phyloP scores from a whole-genome alignment of 1,284 basidiomycete species.

The Spongispora temasekensis region DNA sequence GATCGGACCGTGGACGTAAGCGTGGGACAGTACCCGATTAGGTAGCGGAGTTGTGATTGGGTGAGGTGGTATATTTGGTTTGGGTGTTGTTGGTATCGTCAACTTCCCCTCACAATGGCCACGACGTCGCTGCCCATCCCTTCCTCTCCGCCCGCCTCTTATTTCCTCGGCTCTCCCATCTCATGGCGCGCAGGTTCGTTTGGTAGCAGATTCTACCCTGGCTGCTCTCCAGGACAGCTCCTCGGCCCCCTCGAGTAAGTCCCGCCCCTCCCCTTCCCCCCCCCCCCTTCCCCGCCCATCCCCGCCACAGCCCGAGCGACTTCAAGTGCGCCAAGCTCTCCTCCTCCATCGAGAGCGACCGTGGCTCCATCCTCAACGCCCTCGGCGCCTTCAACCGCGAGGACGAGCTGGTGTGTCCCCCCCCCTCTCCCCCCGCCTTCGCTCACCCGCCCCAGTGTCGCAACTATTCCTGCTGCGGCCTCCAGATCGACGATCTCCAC shows the following conservation, averaged over 20 bases:
- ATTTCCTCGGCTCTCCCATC: slow-evolving; percentile 69
- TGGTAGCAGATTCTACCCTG: slow-evolving; percentile 60
- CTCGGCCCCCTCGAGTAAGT: slow-evolving; percentile 63
- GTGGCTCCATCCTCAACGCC: slow-evolving; percentile 63
- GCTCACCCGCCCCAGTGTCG: slow-evolving; percentile 51
- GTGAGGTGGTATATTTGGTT: not conserved
- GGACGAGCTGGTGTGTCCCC: slow-evolving; percentile 60
- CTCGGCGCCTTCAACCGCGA: slow-evolving; percentile 67
- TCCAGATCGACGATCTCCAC: slow-evolving; percentile 78
- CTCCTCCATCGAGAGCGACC: slow-evolving; percentile 62
- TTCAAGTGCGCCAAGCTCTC: slow-evolving; percentile 56
- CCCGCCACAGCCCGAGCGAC: slow-evolving; percentile 47
- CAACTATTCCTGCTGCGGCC: slow-evolving; percentile 83
- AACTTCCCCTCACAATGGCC: slow-evolving; percentile 31
- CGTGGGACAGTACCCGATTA: slow-evolving; percentile 22
- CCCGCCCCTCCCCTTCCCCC: slow-evolving; percentile 6
- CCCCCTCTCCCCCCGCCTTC: not conserved
- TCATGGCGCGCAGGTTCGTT: slow-evolving; percentile 67
- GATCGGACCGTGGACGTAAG: slow-evolving; percentile 29
- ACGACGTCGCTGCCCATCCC: slow-evolving; percentile 58
- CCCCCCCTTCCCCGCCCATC: not conserved
- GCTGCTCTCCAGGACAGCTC: slow-evolving; percentile 61
- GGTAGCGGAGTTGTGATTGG: slow-evolving; percentile 4
- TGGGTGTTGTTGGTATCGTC: too few species aligned
- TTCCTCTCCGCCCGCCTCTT: slow-evolving; percentile 59